Evolutionary conservation across 116 monocot genomes (phyloP).

Genomic region (Dioscorea cayenensis): DNA sequence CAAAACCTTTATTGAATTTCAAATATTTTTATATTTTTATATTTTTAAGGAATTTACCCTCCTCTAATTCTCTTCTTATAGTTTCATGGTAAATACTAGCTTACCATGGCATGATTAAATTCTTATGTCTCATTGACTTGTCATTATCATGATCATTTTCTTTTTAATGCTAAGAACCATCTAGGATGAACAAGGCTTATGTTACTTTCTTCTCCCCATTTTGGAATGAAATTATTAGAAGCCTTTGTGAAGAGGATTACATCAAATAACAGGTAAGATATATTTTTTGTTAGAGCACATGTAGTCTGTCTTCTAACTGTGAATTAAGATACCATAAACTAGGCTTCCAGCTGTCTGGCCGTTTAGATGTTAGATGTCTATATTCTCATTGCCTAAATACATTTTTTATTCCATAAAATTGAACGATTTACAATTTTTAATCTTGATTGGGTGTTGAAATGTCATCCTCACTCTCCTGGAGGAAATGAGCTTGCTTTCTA

Average conservation of each 20-base stretch:
- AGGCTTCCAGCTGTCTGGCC: not conserved
- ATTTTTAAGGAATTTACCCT: too few relatives aligned
- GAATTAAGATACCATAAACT: not conserved
- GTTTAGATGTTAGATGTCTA: not conserved
- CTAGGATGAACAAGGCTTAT: constrained; percentile 41
- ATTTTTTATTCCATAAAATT: too few relatives aligned
- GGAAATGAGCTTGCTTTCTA: constrained; percentile 88
- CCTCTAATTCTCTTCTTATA: too few relatives aligned
- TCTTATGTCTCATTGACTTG: not conserved
- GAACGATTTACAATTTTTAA: not conserved
- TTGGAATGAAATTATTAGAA: constrained; percentile 98
- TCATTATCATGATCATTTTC: too few relatives aligned
- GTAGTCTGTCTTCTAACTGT: not conserved
- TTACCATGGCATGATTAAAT: not conserved
- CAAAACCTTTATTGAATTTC: too few relatives aligned
- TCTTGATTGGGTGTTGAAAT: not conserved
- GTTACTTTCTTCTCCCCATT: constrained; percentile 85
- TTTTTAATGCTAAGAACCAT: constrained; percentile 21
- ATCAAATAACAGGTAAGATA: constrained; percentile 71
- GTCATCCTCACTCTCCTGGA: constrained; percentile 10
- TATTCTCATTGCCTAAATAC: too few relatives aligned
- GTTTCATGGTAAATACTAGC: too few relatives aligned
- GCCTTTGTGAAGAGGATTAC: constrained; percentile 93
- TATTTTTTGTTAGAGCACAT: not conserved
- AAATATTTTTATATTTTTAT: too few relatives aligned